phyloP scores from a whole-genome alignment of 345 rosid species.

The Lenwebbia sp. region DNA sequence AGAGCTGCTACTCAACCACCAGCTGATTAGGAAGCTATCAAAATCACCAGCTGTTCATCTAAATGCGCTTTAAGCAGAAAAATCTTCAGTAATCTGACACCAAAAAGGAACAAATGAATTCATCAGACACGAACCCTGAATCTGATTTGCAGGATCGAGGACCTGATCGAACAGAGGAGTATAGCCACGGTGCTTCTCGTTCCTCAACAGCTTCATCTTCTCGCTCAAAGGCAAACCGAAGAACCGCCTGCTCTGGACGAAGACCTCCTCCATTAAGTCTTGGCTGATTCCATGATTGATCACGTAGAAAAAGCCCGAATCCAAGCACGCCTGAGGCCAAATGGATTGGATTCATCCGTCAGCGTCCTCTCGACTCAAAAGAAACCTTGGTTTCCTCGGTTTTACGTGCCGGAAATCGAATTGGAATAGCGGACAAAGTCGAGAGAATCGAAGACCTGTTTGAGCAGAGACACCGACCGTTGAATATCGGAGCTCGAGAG shows the following conservation, averaged over 20 bases:
- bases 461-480: slow-evolving; percentile 32
- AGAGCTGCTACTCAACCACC: neutral
- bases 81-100: neutral
- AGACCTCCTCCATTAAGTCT: slow-evolving; percentile 54
- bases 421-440: neutral
- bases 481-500: slow-evolving; percentile 28
- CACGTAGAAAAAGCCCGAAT: slow-evolving; percentile 75
- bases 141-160: slow-evolving; percentile 57
- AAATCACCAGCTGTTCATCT: neutral
- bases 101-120: neutral
- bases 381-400: neutral
- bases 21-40: neutral
- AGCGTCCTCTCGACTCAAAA: neutral
- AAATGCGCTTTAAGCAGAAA: neutral
- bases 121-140: slow-evolving; percentile 23
- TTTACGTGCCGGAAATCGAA: neutral
- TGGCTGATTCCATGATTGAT: slow-evolving; percentile 60
- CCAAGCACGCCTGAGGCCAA: slow-evolving; percentile 56
- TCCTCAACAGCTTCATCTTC: slow-evolving; percentile 64
- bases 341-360: neutral
- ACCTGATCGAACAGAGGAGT: slow-evolving; percentile 62
- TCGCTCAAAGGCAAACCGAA: slow-evolving; percentile 42
- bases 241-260: slow-evolving; percentile 48
- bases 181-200: slow-evolving; percentile 55
- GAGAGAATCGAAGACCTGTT: slow-evolving; percentile 28